Evolutionary conservation across 106 monocot species (phyloP), one percentile per base, ranked within the genome.

Genomic region (Dendrobium chrysotoxum): DNA sequence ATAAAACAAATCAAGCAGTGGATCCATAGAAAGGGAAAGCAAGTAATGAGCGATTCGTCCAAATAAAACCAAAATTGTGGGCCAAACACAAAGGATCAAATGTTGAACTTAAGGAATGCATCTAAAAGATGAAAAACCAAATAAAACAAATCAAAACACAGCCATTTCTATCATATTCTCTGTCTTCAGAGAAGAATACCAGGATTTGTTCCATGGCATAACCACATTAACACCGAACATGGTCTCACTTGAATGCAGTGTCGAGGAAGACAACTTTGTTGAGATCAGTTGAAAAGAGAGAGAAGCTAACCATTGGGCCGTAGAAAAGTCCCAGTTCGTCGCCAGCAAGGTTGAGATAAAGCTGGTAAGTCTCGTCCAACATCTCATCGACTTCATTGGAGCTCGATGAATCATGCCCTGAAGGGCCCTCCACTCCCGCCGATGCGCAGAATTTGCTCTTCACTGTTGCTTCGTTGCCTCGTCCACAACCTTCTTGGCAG

Each of bases 341-440:
- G 28, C 85, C 87, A 3, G 77, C 84, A 55, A 96, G 85, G 64
- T 94, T 89, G 28, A 96, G 79, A 35, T 88, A 94, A 17, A 93
- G 77, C 85, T 83, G 83, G 82, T 88, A 96, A 18, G 90, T 77
- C 81, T 96, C 91, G 35, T 89, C 92, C 50, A 75, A 58, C 53
- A 72, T 40, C 7, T 81, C 83, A 11, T 72, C 86, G 57, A 79
- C 57, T 80, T 80, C 90, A 65, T 90, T 84, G 26, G 88, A 83
- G 42, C 85, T 85, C 31, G 82, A 77, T 23, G 86, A 88, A 28
- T 86, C 86, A 40, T 2, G 65, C 15, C 66, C 80, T 9, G 17
- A 76, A 0, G 41, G 31, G 25, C 18, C 78, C 64, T 25, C 54
- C 8, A n/a, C 66, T 21, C 25, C 44, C 26, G 6, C 41, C 5